Evolutionary conservation across 1,284 basidiomycete genomes (phyloP), one percentile per base, ranked within the genome.

Genomic region (Chalciporus sp.): DNA sequence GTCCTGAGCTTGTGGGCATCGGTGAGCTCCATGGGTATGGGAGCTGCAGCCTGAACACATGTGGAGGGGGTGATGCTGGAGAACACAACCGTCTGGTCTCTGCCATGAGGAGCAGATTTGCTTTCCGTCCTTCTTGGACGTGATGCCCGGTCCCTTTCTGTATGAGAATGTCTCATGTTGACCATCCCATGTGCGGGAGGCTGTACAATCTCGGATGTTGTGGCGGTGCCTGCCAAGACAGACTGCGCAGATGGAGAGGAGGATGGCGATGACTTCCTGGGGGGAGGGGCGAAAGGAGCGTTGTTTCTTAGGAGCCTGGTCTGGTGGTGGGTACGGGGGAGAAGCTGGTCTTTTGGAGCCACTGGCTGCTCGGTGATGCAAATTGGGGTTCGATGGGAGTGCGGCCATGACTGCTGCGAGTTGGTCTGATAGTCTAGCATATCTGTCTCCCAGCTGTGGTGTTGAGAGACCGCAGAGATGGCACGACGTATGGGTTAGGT

Each of bases 1-100:
- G n/a, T 55, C 57, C 60, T 70, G 56, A 11, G 64, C 60, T 29
- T 53, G 60, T 63, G 65, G 58, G 41, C 67, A 72, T 6, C 20
- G 29, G 17, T 66, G 64, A 53, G 61, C 65, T 12, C 68, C 64
- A 46, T 70, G 69, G 23, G 23, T 33, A 5, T 26, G 12, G 5
- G 51, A 41, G 0, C 58, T 58, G 26, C 68, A 72, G 0, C 68
- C 65, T 7, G 63, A 65, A 51, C 68, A 70, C 2, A 63, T 23
- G 52, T 65, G 63, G 20, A 40, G 63, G 11, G 17, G 28, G 41
- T 28, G 26, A 27, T 51, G 40, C 19, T 29, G 20, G 10, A 17
- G 11, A 33, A 23, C 16, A 26, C 57, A 58, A 3, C 50, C 28
- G 5, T 28, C 20, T 1, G 17, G n/a, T 11, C 28, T 17, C 19